Evolutionary conservation across 2,329 filamentous ascomycete genomes (phyloP), one percentile per base, ranked within the genome.

Genomic region (Cytospora mali): DNA sequence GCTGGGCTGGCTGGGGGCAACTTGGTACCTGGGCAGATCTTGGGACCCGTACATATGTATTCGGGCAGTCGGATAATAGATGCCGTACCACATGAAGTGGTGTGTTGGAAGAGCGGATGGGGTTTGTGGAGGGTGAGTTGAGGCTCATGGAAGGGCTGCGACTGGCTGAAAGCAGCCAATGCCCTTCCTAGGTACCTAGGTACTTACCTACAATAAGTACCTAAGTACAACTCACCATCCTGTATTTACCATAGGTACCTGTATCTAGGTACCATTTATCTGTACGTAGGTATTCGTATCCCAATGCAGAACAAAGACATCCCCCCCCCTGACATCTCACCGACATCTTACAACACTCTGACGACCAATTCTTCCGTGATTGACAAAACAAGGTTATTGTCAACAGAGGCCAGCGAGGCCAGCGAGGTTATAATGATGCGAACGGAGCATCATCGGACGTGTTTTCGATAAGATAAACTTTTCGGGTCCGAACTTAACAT

Each of bases 391-490:
- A 35, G 33, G 33, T 35, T 16, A 46, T 46, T 23, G 42, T 46
- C n/a, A 23, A n/a, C 21, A 46, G 18, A 23, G n/a, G n/a, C 9
- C n/a, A n/a, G 3, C 10, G n/a, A n/a, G n/a, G n/a, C n/a, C n/a
- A n/a, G n/a, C n/a, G n/a, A n/a, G n/a, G n/a, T 46, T 46, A 23
- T 10, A 6, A 46, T 54, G 58, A 28, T 54, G 48, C 39, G 35
- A 33, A 60, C 39, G 58, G 58, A 49, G 35, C 58, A 54, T 49
- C 50, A 27, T 54, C 58, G 58, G 58, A 54, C 33, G 25, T 50
- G 27, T 29, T 50, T 39, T 39, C 58, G 58, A 54, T 60, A 55
- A 60, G 50, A 39, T 11, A 18, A 39, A 27, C 14, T 11, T 35
- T 48, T 48, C 58, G 58, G 53, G 50, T 54, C 58, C 52, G 39